Evolutionary conservation across 352 stramenopile genomes (phyloP), one percentile per base, ranked within the genome.

Genomic region (Phytophthora fragariaefolia): DNA sequence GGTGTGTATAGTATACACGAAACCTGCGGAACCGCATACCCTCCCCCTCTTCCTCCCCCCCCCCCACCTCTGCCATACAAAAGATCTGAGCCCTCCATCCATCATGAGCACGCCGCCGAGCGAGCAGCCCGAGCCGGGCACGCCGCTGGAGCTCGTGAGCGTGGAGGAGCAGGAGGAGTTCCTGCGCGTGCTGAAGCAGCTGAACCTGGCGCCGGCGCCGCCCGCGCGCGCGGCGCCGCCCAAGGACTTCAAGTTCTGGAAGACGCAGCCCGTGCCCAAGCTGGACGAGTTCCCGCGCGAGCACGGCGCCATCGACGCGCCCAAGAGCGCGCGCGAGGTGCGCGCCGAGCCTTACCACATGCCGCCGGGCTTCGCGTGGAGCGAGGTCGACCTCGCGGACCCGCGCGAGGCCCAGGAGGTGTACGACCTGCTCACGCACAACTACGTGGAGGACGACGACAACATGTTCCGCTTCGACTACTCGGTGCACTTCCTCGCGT

Each of bases 381-480:
- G 66, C 56, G 81, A 95, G n/a, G 47, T 98, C 9, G 95, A 99
- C 71, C 84, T 99, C 9, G 93, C 72, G 26, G 58, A 98, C 60
- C 61, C 78, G 1, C 55, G 64, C 0, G 66, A 98, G 45, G 77
- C 73, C 15, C 28, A 97, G 38, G 97, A 99, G 77, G 87, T 99
- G 17, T 99, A 99, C 77, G 92, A 96, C 20, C 76, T 99, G 36
- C 86, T 99, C 3, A 97, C 91, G 32, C 88, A 98, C 63, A 99
- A 99, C 80, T 99, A 99, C 73, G 98, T 99, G 13, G 98, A 99
- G 76, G 98, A 99, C 74, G 98, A 99, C 75, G 97, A 99, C 79
- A 91, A 89, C 58, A 97, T 99, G 81, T 99, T 99, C 83, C 95
- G 98, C 34, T 97, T 98, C 36, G 91, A 97, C 69, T 98, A 98